These are phyloP conservation scores for Pelargonium nanum DNA, from an alignment of 345 rosid genomes.

Conservation along the genomic window DNA sequence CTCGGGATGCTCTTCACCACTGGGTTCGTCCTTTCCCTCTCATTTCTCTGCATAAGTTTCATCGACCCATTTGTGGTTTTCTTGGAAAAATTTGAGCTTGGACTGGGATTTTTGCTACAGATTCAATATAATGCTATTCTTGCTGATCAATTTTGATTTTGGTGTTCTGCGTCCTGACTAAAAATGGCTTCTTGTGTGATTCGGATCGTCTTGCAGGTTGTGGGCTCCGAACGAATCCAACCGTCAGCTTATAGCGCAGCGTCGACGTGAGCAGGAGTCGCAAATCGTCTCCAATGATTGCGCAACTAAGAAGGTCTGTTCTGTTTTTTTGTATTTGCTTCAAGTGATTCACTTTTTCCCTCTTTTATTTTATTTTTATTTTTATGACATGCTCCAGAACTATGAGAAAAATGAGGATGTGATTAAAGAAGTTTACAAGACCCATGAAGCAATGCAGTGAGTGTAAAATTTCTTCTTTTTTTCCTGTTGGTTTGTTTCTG, in stretches of 20 bases:
- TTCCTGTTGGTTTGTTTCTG: not conserved
- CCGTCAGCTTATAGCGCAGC: not conserved
- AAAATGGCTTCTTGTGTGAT: too few species aligned
- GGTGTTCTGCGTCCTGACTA: not conserved
- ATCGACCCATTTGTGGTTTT: too few species aligned
- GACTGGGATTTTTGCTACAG: too few species aligned
- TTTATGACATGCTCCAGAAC: slow-evolving; percentile 18
- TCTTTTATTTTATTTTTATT: not conserved
- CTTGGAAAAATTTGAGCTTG: too few species aligned
- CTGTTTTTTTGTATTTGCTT: not conserved
- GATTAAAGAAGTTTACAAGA: slow-evolving; percentile 24
- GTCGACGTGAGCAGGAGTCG: not conserved
- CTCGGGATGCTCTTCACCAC: not conserved
- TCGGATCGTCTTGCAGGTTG: not conserved
- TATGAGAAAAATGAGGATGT: slow-evolving; percentile 34
- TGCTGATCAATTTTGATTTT: not conserved
- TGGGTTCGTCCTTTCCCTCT: not conserved
- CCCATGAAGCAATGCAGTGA: slow-evolving; percentile 80
- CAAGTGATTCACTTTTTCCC: slow-evolving; percentile 1
- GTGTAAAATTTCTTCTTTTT: slow-evolving; percentile 15
- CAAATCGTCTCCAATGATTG: not conserved
- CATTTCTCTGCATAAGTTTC: too few species aligned
- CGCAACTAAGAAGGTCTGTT: not conserved
- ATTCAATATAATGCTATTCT: too few species aligned
- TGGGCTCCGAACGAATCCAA: not conserved